Conservation (phyloP, 2,329 filamentous ascomycete species). For the Hymenoscyphus infarciens region DNA sequence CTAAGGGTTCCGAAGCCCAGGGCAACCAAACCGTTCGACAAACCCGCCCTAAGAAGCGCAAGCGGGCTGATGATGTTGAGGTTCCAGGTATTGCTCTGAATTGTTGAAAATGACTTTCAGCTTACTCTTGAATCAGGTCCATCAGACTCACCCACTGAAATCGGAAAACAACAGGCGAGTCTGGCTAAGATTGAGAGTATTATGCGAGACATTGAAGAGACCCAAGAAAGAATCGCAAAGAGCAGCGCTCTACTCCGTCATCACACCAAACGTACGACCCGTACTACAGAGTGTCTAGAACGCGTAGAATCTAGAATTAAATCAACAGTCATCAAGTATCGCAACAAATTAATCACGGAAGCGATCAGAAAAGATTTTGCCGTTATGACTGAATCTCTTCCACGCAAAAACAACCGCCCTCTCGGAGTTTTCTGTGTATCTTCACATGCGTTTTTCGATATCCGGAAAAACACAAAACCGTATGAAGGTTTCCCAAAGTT, state of each 20-base stretch:
- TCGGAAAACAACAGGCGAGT: not conserved
- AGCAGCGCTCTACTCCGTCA: not conserved
- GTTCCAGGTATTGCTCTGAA: not conserved
- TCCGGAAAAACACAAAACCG: slow-evolving; percentile 4
- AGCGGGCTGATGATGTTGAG: not conserved
- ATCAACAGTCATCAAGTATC: no score
- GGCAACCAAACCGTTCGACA: not conserved
- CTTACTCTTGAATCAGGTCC: not conserved
- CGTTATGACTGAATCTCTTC: slow-evolving; percentile 11
- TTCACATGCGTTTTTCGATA: slow-evolving; percentile 9
- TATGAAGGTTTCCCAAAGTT: slow-evolving; percentile 11
- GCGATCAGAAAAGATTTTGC: slow-evolving; percentile 16
- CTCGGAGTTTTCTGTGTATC: slow-evolving; percentile 22
- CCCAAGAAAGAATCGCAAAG: not conserved
- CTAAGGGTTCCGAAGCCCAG: no score
- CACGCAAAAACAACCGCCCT: not conserved
- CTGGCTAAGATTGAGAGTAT: not conserved
- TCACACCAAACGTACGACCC: no score
- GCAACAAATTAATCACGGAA: slow-evolving; percentile 3
- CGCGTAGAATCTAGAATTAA: no score
- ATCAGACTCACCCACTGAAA: not conserved
- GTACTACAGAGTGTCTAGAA: no score
- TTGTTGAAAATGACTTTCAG: not conserved
- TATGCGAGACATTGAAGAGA: not conserved
- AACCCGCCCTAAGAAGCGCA: not conserved